These are phyloP conservation scores for Lecanoromycetidae sp. DNA, from an alignment of 2,329 filamentous ascomycete species.

Conservation along the genomic window DNA sequence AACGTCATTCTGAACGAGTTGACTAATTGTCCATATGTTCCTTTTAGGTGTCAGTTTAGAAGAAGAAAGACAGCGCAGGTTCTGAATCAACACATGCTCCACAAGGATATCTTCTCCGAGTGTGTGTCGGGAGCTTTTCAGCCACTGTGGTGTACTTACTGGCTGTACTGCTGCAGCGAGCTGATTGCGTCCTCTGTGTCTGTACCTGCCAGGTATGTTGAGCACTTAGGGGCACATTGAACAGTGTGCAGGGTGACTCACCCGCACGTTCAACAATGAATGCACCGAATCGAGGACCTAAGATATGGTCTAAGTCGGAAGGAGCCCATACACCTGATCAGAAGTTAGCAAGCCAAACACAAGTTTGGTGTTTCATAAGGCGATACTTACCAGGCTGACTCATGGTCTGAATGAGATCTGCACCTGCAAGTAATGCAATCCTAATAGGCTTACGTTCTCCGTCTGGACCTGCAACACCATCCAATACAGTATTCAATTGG, in stretches of 20 bases:
- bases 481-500: too few species aligned
- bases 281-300: constrained; percentile 68
- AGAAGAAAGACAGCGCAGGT: too few species aligned
- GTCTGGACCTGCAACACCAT: constrained; percentile 46
- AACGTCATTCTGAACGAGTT: constrained; percentile 77
- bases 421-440: constrained; percentile 68
- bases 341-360: constrained; percentile 4
- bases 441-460: constrained; percentile 58
- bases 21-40: constrained; percentile 78
- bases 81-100: too few species aligned
- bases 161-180: too few species aligned
- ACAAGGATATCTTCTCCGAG: too few species aligned
- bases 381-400: constrained; percentile 29
- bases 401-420: constrained; percentile 57
- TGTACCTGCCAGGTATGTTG: too few species aligned
- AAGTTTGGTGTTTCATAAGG: too few species aligned
- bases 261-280: constrained; percentile 82
- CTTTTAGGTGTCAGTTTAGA: too few species aligned
- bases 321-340: constrained; percentile 64
- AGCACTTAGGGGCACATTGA: too few species aligned
- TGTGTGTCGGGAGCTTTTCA: too few species aligned
- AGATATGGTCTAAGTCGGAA: constrained; percentile 75
- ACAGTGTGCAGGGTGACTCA: too few species aligned
- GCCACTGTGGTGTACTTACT: too few species aligned
- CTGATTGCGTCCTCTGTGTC: constrained; percentile 79